Percentiles rank a stretch among this genome's conserved stretches.
Conservation (phyloP, 192 early-diverging fungal genomes). For the Geosiphon pyriformis region DNA sequence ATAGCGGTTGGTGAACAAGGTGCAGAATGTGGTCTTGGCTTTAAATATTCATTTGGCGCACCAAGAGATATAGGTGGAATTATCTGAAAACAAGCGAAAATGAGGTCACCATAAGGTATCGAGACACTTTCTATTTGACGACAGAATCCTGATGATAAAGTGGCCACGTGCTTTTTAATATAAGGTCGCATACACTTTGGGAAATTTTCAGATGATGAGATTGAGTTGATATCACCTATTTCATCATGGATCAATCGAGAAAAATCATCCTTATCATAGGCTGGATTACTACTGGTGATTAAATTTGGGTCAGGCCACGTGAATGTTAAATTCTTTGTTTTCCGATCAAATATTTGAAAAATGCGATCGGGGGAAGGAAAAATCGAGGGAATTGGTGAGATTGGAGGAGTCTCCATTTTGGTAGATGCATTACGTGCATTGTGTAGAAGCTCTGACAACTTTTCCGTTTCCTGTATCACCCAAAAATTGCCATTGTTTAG, state of each 20-base stretch:
- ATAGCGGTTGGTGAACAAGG: conserved; percentile 21
- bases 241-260: conserved; percentile 7
- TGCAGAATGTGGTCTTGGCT: conserved; percentile 4
- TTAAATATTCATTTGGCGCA: not conserved
- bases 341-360: conserved; percentile 37
- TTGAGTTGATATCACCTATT: not conserved
- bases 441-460: not conserved
- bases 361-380: conserved; percentile 32
- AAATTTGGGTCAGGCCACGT: conserved; percentile 38
- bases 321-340: conserved; percentile 30
- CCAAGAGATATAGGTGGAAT: not conserved
- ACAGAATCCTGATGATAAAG: conserved; percentile 12
- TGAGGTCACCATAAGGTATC: conserved; percentile 39
- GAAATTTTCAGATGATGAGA: too few relatives aligned
- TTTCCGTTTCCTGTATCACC: conserved; percentile 12
- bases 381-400: conserved; percentile 9
- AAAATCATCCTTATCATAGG: conserved; percentile 14
- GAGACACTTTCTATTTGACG: conserved; percentile 39
- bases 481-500: too few relatives aligned
- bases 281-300: conserved; percentile 4
- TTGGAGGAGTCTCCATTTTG: conserved; percentile 9
- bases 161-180: not conserved
- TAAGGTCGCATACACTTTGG: conserved; percentile 8
- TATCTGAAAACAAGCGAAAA: conserved; percentile 42
- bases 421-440: not conserved